Evolutionary conservation across 139 green algal genomes (phyloP).

Genomic region (Picochlorum sp.): DNA sequence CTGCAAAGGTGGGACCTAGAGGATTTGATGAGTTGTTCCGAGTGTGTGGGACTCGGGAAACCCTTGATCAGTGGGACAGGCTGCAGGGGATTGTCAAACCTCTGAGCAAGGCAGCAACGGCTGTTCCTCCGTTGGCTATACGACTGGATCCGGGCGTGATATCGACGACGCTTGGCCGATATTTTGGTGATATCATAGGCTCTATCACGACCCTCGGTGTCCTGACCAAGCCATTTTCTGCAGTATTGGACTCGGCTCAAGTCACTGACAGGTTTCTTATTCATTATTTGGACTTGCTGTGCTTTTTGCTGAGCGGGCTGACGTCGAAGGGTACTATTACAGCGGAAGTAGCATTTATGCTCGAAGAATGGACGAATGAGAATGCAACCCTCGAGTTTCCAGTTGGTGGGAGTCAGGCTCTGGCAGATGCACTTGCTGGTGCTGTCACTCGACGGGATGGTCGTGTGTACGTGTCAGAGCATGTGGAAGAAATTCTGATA

Average conservation of each 20-base stretch:
- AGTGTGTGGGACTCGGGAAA: conserved; percentile 31
- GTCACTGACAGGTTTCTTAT: conserved; percentile 77
- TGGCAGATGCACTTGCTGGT: conserved; percentile 79
- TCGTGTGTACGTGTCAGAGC: conserved; percentile 52
- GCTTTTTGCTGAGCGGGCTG: conserved; percentile 88
- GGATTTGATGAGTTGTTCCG: conserved; percentile 55
- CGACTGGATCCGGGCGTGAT: conserved; percentile 54
- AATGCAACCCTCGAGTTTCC: conserved; percentile 83
- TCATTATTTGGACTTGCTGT: conserved; percentile 93
- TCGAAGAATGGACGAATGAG: conserved; percentile 66
- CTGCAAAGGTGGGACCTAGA: conserved; percentile 8
- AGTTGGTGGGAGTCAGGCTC: conserved; percentile 71
- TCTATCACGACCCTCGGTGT: conserved; percentile 34
- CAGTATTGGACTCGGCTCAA: conserved; percentile 38
- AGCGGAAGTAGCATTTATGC: conserved; percentile 89
- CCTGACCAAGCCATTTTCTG: conserved; percentile 76
- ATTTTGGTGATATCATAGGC: conserved; percentile 54
- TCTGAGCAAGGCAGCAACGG: conserved; percentile 60
- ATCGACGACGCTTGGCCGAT: conserved; percentile 61
- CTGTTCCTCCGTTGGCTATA: conserved; percentile 79
- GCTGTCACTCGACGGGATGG: conserved; percentile 69
- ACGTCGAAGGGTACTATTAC: conserved; percentile 86
- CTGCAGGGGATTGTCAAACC: conserved; percentile 77
- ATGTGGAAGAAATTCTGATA: conserved; percentile 77
- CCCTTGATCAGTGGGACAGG: conserved; percentile 39